Base-by-base conservation (phyloP, 495 filamentous ascomycete genomes). In the Penicillium odoratum region DNA sequence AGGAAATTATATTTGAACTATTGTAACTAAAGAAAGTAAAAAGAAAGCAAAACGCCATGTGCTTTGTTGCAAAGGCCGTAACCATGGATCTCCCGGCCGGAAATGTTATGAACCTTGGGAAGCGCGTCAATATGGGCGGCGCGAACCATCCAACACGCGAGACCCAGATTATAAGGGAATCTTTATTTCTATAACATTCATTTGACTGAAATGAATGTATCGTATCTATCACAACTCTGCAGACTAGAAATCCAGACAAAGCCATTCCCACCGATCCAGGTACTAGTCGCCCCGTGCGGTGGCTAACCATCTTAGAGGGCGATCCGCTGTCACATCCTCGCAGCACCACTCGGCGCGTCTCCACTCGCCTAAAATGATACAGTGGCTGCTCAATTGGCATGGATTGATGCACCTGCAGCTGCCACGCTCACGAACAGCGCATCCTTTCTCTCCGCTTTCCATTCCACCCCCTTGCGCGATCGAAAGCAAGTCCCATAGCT, bases 281-380 rank as follows among this genome's bases (percentile, higher is more conserved):
- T 58, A 72, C 64, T 38, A 46, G 44, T 40, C 34, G 48, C 61
- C 53, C 53, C 54, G 54, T 69, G 61, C 62, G 59, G 65, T 63
- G 66, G 60, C 60, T 68, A 71, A 57, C 48, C 15, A 52, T 15
- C 45, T 64, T 51, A 61, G 61, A 65, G 66, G 67, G 62, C 63
- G 65, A 72, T 73, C 74, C 67, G 68, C 71, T 73, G 71, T 76
- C 72, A 73, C 72, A 71, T 68, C 72, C 58, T 70, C 63, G 57
- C 61, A 49, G 51, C 58, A 61, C 62, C 53, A 63, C 67, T 66
- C 58, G 56, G 56, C 61, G 56, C 51, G 69, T 67, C 65, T 65
- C 72, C 72, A 74, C 69, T 74, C 45, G 45, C 29, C 55, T 47
- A 26, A 31, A 51, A 53, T 49, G 54, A 64, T 57, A 60, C 57